phyloP scores from a whole-genome alignment of 1,284 basidiomycete genomes.

The Heterobasidion annosum region DNA sequence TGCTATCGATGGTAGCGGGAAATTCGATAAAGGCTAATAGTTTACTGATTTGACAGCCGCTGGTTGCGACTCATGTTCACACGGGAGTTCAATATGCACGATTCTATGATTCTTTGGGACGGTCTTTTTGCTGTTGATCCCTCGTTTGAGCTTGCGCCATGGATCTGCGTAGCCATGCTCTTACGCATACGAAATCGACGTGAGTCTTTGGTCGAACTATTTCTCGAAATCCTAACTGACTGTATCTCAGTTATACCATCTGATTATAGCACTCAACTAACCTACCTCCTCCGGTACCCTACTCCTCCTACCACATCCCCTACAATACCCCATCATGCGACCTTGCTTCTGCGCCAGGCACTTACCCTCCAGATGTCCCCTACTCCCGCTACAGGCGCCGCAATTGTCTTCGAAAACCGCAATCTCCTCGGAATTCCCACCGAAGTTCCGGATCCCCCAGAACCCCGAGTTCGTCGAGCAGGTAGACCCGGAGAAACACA shows the following conservation, averaged over 20 bases:
- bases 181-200: constrained; percentile 82
- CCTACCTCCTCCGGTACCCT: constrained; percentile 79
- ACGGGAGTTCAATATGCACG: constrained; percentile 71
- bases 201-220: constrained; percentile 26
- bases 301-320: constrained; percentile 26
- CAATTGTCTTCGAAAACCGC: constrained; percentile 73
- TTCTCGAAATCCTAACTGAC: too few species aligned
- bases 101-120: constrained; percentile 84
- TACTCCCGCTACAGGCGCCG: constrained; percentile 62
- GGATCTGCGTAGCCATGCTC: constrained; percentile 88
- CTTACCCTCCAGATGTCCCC: constrained; percentile 69
- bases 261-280: constrained; percentile 81
- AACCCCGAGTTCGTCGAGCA: constrained; percentile 29
- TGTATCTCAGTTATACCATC: constrained; percentile 60
- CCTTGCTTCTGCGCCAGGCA: constrained; percentile 76
- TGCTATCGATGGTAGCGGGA: neutral
- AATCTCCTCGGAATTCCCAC: constrained; percentile 65
- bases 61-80: constrained; percentile 90
- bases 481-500: constrained; percentile 16
- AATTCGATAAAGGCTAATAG: constrained; percentile 7
- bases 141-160: constrained; percentile 64
- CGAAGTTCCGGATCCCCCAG: constrained; percentile 48
- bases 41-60: constrained; percentile 40
- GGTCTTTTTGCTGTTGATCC: constrained; percentile 82
- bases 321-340: constrained; percentile 41